These are phyloP conservation scores for Pseudogymnoascus sp. DNA, from an alignment of 2,329 filamentous ascomycete species.

Conservation along the genomic window DNA sequence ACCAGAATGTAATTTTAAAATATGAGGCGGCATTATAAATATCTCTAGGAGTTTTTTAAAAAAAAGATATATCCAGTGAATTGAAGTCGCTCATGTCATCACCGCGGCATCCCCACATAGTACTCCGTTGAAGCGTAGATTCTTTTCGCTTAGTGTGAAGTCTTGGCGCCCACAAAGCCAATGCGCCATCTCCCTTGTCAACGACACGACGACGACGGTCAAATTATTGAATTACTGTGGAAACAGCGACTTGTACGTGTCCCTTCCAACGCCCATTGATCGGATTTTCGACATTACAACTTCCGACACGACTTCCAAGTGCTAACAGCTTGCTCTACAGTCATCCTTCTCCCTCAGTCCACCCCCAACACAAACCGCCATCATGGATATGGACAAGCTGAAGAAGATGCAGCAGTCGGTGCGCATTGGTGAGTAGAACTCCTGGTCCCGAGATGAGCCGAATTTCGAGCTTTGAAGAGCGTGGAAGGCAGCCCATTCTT, in stretches of 20 bases:
- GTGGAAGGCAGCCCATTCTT: background rate
- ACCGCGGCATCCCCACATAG: conserved; percentile 9
- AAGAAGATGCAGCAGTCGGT: conserved; percentile 57
- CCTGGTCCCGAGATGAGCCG: background rate
- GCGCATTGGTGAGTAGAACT: conserved; percentile 33
- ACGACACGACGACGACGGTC: conserved; percentile 16
- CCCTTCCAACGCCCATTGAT: conserved; percentile 6
- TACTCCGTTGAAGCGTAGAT: conserved; percentile 3
- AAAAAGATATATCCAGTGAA: background rate
- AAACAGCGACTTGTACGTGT: conserved; percentile 15
- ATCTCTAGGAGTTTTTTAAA: background rate
- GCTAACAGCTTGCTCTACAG: conserved; percentile 13
- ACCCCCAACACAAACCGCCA: conserved; percentile 32
- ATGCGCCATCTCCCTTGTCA: conserved; percentile 15
- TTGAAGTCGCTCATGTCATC: background rate
- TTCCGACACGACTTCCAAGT: conserved; percentile 13
- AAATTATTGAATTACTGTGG: conserved; percentile 17
- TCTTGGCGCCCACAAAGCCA: conserved; percentile 23
- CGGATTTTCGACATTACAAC: conserved; percentile 11
- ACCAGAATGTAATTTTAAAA: background rate
- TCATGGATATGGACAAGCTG: conserved; percentile 59
- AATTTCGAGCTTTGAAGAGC: background rate
- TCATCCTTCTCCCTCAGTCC: conserved; percentile 20
- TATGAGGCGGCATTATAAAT: background rate
- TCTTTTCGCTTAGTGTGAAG: conserved; percentile 20